Conservation (phyloP, 2,329 filamentous ascomycete species). For the Colletotrichum destructivum region DNA sequence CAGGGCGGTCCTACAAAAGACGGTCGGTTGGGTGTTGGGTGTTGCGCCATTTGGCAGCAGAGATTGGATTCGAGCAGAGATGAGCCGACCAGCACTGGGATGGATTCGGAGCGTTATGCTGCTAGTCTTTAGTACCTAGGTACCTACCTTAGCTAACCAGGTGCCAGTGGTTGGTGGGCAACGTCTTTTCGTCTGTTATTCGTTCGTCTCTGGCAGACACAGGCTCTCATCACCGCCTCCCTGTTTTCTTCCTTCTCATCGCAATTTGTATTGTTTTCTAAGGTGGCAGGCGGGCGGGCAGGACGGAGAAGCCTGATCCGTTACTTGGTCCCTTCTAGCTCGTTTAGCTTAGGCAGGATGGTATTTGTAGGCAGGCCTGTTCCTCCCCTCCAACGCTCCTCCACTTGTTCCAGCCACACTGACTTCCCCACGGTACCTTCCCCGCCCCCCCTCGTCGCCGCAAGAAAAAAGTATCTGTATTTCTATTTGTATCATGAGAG, state of each 20-base stretch:
- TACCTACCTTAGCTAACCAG: background rate
- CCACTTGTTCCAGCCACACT: conserved; percentile 7
- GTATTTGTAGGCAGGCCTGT: conserved; percentile 13
- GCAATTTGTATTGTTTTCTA: background rate
- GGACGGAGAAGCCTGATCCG: conserved; percentile 2
- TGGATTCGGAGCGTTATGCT: background rate
- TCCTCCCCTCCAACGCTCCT: background rate
- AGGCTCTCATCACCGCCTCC: background rate
- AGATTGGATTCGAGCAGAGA: background rate
- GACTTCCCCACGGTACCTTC: conserved; percentile 17
- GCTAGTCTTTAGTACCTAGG: conserved; percentile 4
- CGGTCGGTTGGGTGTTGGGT: background rate
- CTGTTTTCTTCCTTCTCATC: background rate
- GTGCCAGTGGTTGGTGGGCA: conserved; percentile 26
- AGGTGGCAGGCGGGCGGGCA: conserved; percentile 27
- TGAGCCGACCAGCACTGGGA: background rate
- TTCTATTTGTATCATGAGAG: too few relatives aligned
- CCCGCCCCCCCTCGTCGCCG: conserved; percentile 12
- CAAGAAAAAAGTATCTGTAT: background rate
- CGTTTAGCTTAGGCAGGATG: conserved; percentile 3
- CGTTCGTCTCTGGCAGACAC: background rate
- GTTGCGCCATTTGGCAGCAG: background rate
- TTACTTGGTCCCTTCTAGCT: conserved; percentile 17
- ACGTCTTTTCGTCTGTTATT: conserved; percentile 33
- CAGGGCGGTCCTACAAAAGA: too few relatives aligned